Conservation (phyloP, 805 yeast genomes). For the Candida adriatica region DNA sequence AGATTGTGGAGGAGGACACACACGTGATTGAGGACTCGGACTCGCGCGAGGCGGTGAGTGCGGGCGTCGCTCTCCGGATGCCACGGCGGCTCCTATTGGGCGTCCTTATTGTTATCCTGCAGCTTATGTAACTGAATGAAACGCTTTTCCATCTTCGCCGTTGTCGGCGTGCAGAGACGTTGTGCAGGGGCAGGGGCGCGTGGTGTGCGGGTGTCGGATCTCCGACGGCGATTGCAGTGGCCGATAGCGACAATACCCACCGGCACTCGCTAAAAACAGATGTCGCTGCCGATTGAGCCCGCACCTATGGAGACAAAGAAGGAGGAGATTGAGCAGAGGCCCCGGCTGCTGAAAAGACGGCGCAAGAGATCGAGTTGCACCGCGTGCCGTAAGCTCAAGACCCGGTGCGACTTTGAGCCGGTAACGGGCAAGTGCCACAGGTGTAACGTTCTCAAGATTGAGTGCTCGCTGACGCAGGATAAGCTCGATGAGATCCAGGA, state of each 20-base stretch:
- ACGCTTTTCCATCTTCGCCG: background rate
- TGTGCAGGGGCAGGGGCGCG: too few species aligned
- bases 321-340: background rate
- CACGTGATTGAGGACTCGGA: conserved; percentile 17
- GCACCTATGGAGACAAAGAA: background rate
- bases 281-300: too few species aligned
- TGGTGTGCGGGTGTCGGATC: too few species aligned
- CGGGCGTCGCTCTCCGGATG: too few species aligned
- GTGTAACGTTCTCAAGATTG: conserved; percentile 39
- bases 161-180: too few species aligned
- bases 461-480: conserved; percentile 39
- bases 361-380: conserved; percentile 40
- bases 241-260: too few species aligned
- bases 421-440: conserved; percentile 41
- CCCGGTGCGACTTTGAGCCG: conserved; percentile 48
- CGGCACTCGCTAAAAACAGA: background rate
- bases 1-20: conserved; percentile 28
- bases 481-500: conserved; percentile 21
- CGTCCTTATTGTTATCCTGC: background rate
- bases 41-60: too few species aligned
- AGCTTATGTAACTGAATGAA: background rate
- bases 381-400: conserved; percentile 47
- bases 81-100: background rate
- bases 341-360: conserved; percentile 22
- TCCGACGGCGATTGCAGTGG: too few species aligned